Evolutionary conservation across 2,329 filamentous ascomycete species (phyloP), one percentile per base, ranked within the genome.

Genomic region (Geosmithia morbida): DNA sequence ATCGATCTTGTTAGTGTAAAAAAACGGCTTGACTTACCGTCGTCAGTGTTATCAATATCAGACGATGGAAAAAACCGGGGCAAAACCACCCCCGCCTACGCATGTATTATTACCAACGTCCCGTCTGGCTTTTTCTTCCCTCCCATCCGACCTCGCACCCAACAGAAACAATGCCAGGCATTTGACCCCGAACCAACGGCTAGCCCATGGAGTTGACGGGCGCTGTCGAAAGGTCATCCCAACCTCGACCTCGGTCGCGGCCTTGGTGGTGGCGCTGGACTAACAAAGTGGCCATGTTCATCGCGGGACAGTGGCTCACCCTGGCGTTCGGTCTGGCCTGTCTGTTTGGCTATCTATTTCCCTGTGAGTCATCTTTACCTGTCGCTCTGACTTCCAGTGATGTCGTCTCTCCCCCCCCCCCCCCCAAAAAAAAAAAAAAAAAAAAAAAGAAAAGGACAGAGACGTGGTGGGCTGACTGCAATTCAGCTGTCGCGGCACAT

Each of bases 221-320:
- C 14, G 33, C 33, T 13, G 33, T 3, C 40, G 16, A 42, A 11
- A 16, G 66, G 71, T 3, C 71, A 7, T 18, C 40, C 65, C 13
- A 73, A 67, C 50, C 74, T 67, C 11, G 51, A 57, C 14, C 20
- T 17, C 18, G 59, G 58, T 18, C 63, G 67, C 2, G 64, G 63
- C 39, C 11, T 33, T 14, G 45, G 29, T 29, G 45, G 44, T 19
- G 22, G 20, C 44, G 42, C 5, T 29, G 33, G 26, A 22, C 41
- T 22, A 40, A 42, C 43, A 57, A 51, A 39, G 48, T 51, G 11
- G 47, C 46, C 45, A 50, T 51, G 50, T 61, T 75, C 48, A 45
- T 77, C 44, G 59, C 66, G 45, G 71, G 74, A 48, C 80, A 84
- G 63, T 84, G 79, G 75, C 73, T 84, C 48, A 66, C 84, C 17